Base-by-base conservation (phyloP, 2,329 filamentous ascomycete genomes). In the Sporothrix pallida region DNA sequence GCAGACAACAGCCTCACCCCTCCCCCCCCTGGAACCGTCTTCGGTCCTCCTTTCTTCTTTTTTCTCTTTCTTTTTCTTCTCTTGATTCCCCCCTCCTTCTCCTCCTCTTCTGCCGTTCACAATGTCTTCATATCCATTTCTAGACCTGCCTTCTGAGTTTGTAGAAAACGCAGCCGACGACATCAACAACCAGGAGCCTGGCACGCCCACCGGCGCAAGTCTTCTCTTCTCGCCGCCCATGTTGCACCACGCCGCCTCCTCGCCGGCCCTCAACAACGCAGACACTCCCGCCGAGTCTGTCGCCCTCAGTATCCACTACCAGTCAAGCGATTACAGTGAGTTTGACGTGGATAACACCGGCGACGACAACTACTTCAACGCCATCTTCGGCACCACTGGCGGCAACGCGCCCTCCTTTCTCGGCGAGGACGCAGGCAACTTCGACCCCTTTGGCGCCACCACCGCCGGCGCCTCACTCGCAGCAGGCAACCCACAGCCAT, bases 211-310 rank as follows among this genome's bases (percentile, higher is more conserved):
- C 79, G 62, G 52, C 71, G 78, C 76, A 20, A 79, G 44, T 74
- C 80, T 72, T 77, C 80, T 71, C 80, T 81, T 42, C 80, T 83
- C 82, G 75, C 82, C 86, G 73, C 85, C 80, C 2, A 77, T 85
- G 73, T 83, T 83, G 72, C 77, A 79, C 56, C 81, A 77, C 67
- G 83, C 82, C 76, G 81, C 77, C 79, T 82, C 82, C 58, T 86
- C 84, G 2, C 84, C 84, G 23, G 77, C 78, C 44, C 76, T 80
- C 31, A 79, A 81, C 70, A 81, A 79, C 75, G 80, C 81, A 70
- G 78, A 85, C 73, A 88, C 87, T 0, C 86, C 87, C 12, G 84
- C 84, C 76, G 87, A 86, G 74, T 87, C 86, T 15, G 80, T 83
- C 70, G 83, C 81, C 31, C 78, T 83, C 60, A 86, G 84, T 75